Percentiles rank a stretch among this genome's conserved stretches.
phyloP scores from a whole-genome alignment of 2,329 filamentous ascomycete genomes.

The Penicillium occitanis region DNA sequence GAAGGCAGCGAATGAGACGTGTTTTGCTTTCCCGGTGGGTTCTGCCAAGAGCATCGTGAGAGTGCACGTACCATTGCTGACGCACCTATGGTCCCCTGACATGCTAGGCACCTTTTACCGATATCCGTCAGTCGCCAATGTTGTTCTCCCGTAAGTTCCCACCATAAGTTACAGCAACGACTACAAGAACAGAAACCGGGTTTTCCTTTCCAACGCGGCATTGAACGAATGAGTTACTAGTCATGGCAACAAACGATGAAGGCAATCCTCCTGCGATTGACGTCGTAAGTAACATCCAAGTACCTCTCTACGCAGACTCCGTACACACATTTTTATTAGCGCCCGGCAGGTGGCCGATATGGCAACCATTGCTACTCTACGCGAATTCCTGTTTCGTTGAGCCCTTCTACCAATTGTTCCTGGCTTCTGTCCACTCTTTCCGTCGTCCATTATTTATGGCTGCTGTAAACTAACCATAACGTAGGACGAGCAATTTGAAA shows the following conservation, averaged over 20 bases:
- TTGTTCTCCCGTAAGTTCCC: not conserved
- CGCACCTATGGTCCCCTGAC: no score
- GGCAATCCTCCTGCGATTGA: slow-evolving; percentile 3
- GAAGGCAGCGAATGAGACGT: no score
- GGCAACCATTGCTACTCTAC: slow-evolving; percentile 2
- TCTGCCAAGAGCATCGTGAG: not conserved
- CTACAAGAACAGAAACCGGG: not conserved
- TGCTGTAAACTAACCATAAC: slow-evolving; percentile 1
- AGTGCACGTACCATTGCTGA: not conserved
- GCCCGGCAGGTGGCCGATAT: not conserved
- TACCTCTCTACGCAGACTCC: not conserved
- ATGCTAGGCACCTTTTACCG: no score
- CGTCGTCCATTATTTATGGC: not conserved
- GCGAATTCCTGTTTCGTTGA: not conserved
- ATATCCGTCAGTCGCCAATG: no score
- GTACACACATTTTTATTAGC: not conserved
- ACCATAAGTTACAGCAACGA: not conserved
- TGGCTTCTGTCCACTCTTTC: not conserved
- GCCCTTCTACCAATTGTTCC: not conserved
- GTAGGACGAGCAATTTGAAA: slow-evolving; percentile 14
- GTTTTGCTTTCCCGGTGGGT: no score
- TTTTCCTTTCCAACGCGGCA: not conserved
- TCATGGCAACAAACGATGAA: slow-evolving; percentile 2
- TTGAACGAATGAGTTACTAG: slow-evolving; percentile 1
- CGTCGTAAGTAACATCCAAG: slow-evolving; percentile 6